Percentiles rank a stretch among this genome's conserved stretches.
These are phyloP conservation scores for Solanum sitiens DNA, from an alignment of 257 asterid genomes.

Conservation along the genomic window DNA sequence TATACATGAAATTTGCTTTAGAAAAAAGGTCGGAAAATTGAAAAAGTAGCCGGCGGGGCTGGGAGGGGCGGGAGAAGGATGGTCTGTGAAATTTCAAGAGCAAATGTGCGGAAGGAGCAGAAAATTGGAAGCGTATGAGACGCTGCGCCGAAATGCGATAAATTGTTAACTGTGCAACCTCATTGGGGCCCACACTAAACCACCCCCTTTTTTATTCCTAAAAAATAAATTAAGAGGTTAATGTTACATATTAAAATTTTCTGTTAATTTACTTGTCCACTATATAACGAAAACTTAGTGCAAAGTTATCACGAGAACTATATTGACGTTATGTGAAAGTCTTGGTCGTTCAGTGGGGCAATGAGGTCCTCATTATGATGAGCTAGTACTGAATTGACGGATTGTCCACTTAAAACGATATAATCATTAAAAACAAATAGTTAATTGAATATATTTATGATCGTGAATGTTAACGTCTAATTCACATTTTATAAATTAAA, in stretches of 20 bases:
- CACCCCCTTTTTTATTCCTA: background rate
- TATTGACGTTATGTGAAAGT: background rate
- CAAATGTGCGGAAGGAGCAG: background rate
- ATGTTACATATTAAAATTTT: background rate
- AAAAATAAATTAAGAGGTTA: background rate
- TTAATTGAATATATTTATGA: background rate
- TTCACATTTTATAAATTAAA: no score
- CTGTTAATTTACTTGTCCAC: background rate
- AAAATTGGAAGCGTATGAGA: background rate
- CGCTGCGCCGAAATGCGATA: background rate
- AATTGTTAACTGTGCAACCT: background rate
- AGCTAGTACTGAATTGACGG: no score
- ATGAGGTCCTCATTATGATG: no score
- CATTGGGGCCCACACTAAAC: background rate
- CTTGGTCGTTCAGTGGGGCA: no score
- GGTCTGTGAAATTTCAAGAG: background rate
- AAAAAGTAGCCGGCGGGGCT: background rate
- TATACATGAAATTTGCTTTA: background rate
- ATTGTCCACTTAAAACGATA: no score
- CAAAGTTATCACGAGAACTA: background rate
- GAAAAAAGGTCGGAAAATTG: background rate
- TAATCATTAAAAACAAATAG: no score
- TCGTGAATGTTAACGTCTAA: no score
- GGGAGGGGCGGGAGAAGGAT: background rate
- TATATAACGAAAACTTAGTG: background rate